Conservation (phyloP, 129 eudicot species). For the Escallonia rubra region DNA sequence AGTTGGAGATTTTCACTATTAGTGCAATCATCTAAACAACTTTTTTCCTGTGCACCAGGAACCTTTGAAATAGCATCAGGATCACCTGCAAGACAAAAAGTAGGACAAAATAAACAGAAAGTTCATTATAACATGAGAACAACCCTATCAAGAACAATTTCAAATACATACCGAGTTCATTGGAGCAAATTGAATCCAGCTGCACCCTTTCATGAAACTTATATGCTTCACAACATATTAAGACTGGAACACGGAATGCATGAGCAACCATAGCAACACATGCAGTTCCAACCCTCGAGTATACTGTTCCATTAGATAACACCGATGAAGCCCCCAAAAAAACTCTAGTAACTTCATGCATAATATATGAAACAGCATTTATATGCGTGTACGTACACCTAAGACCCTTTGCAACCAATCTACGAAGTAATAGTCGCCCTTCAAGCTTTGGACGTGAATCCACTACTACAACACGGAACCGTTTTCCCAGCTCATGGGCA, state of each 20-base stretch:
- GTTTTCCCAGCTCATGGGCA: slow-evolving; percentile 85
- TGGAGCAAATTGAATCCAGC: slow-evolving; percentile 92
- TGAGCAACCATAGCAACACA: slow-evolving; percentile 98
- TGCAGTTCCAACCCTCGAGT: slow-evolving; percentile 96
- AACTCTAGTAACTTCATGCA: slow-evolving; percentile 89
- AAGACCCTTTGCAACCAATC: slow-evolving; percentile 82
- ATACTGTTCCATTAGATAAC: slow-evolving; percentile 89
- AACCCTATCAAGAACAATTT: neutral
- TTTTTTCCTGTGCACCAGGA: slow-evolving; percentile 60
- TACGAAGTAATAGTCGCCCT: slow-evolving; percentile 70
- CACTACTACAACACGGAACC: slow-evolving; percentile 79
- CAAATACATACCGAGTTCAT: slow-evolving; percentile 82
- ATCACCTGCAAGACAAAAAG: slow-evolving; percentile 50
- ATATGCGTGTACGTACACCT: slow-evolving; percentile 86
- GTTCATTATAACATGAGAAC: slow-evolving; percentile 1
- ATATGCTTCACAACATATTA: slow-evolving; percentile 96
- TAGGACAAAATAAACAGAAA: neutral
- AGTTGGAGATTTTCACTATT: slow-evolving; percentile 67
- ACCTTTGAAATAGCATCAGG: slow-evolving; percentile 72
- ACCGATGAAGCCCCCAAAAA: slow-evolving; percentile 91
- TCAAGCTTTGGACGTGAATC: slow-evolving; percentile 98
- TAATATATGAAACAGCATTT: slow-evolving; percentile 87
- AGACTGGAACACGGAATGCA: slow-evolving; percentile 81
- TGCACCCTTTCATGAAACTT: slow-evolving; percentile 97
- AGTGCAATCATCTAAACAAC: slow-evolving; percentile 57